Percentiles rank a stretch among this genome's conserved stretches.
Conservation (phyloP, 768 basidiomycete genomes). For the Mycena rebaudengoi region DNA sequence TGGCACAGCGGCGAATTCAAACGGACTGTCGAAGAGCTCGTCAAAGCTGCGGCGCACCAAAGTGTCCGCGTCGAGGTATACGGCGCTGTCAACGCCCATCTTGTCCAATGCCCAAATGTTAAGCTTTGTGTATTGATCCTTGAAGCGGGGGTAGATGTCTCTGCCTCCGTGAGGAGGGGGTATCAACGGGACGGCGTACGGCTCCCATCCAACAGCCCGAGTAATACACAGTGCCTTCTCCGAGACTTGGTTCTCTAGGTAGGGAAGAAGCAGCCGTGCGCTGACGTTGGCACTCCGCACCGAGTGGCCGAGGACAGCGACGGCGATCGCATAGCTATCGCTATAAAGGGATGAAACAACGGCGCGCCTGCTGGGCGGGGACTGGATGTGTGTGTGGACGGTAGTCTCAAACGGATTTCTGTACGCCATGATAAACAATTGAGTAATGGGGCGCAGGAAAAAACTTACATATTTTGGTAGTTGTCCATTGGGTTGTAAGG, state of each 20-base stretch:
- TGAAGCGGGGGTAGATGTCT: conserved; percentile 37
- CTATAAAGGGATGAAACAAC: too few species aligned
- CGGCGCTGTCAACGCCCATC: conserved; percentile 33
- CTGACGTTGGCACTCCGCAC: too few species aligned
- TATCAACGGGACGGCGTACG: conserved; percentile 36
- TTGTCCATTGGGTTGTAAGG: too few species aligned
- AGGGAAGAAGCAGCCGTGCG: too few species aligned
- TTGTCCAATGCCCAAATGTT: conserved; percentile 43
- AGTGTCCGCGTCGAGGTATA: conserved; percentile 47
- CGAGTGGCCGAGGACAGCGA: too few species aligned
- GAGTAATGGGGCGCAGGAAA: too few species aligned
- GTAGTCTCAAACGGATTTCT: too few species aligned
- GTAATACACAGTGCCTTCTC: conserved; percentile 40
- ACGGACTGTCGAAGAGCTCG: conserved; percentile 43
- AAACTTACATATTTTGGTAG: too few species aligned
- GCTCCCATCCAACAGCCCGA: conserved; percentile 39
- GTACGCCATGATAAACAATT: too few species aligned
- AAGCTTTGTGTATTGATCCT: conserved; percentile 47
- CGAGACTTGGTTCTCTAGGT: conserved; percentile 41
- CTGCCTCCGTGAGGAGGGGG: conserved; percentile 40
- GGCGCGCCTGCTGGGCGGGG: too few species aligned
- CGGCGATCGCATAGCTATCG: too few species aligned
- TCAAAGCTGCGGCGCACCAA: conserved; percentile 42
- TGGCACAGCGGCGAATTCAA: conserved; percentile 43
- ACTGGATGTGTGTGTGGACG: too few species aligned